phyloP scores from a whole-genome alignment of 129 eudicot genomes.

The Saposhnikovia divaricata region DNA sequence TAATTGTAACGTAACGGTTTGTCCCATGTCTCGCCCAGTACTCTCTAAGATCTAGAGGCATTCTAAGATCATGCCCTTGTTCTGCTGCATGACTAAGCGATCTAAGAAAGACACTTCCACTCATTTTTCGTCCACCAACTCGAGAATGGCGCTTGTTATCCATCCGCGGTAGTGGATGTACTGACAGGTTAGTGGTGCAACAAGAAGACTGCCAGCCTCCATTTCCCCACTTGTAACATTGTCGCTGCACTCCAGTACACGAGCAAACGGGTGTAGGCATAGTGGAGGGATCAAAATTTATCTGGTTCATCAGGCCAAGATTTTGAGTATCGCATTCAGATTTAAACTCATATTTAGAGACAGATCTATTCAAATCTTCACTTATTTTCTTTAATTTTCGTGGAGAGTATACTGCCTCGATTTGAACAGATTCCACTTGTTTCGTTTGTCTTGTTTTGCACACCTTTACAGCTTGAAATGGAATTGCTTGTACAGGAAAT shows the following conservation, averaged over 20 bases:
- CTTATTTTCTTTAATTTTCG: constrained; percentile 21
- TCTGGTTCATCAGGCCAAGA: constrained; percentile 37
- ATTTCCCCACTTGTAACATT: constrained; percentile 73
- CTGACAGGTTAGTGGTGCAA: constrained; percentile 65
- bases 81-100: constrained; percentile 54
- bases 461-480: constrained; percentile 23
- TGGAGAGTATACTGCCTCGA: constrained; percentile 18
- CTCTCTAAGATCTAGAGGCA: constrained; percentile 59
- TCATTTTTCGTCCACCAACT: constrained; percentile 68
- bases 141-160: constrained; percentile 49
- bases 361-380: constrained; percentile 15
- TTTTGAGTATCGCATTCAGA: constrained; percentile 10
- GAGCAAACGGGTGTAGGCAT: constrained; percentile 77
- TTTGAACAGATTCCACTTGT: constrained; percentile 15
- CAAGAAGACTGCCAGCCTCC: constrained; percentile 87
- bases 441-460: constrained; percentile 30
- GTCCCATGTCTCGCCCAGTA: constrained; percentile 99
- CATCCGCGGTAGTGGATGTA: constrained; percentile 58
- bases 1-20: constrained; percentile 85
- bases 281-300: constrained; percentile 41
- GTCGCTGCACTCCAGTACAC: constrained; percentile 65
- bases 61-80: constrained; percentile 70
- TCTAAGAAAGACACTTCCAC: constrained; percentile 57
- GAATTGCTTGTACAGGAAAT: constrained; percentile 2
- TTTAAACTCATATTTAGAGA: background rate